These are phyloP conservation scores for Balakata baccata DNA, from an alignment of 345 rosid genomes.

Conservation along the genomic window DNA sequence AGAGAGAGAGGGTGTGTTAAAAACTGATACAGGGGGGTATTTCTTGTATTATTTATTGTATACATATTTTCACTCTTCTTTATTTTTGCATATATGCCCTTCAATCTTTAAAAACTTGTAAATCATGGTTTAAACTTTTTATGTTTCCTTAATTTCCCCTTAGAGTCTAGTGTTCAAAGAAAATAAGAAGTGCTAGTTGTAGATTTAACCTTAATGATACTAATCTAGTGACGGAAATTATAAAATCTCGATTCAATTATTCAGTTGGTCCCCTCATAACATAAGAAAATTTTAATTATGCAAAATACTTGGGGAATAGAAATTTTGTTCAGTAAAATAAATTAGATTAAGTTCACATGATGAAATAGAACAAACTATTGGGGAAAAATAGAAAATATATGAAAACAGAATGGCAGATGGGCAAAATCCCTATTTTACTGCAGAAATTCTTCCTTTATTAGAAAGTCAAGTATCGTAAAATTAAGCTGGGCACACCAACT, in stretches of 20 bases:
- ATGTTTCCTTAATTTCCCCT: not conserved
- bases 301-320: no score
- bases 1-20: not conserved
- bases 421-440: not conserved
- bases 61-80: not conserved
- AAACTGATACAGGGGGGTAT: conserved; percentile 16
- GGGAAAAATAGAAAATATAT: not conserved
- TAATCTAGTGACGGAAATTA: no score
- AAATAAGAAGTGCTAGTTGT: no score
- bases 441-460: conserved; percentile 18
- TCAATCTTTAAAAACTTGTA: conserved; percentile 8
- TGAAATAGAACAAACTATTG: not conserved
- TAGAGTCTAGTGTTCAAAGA: no score
- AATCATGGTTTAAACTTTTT: not conserved
- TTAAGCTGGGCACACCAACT: conserved; percentile 1
- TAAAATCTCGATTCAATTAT: no score
- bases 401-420: not conserved
- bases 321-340: no score
- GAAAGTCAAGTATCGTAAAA: conserved; percentile 17
- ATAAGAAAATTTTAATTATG: no score
- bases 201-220: no score
- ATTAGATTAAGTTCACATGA: no score
- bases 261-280: no score
- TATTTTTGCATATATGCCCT: conserved; percentile 20
- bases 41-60: not conserved